Evolutionary conservation across 108 stramenopile species (phyloP), one percentile per base, ranked within the genome.

Genomic region (Skeletonema grethae): DNA sequence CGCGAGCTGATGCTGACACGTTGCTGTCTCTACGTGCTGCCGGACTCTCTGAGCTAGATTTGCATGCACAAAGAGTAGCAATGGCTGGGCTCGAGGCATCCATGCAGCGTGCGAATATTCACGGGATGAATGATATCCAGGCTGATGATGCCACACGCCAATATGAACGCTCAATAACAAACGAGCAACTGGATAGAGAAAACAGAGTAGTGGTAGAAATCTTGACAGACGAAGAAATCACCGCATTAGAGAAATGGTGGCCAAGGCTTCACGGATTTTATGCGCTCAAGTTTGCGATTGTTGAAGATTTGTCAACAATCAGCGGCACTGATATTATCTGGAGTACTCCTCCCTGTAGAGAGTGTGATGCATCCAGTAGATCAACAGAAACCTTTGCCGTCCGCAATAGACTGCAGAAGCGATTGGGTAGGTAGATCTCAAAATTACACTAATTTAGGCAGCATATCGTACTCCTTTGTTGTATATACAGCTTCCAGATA

Each of bases 401-500:
- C n/a, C 67, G 79, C 9, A 80, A 67, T 34, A 61, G 79, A 18
- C 57, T 80, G 10, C 72, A 73, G 15, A 71, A 80, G 41, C 61
- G 79, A 12, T 22, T 53, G 50, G 50, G 50, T n/a, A 53, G 50
- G 22, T 53, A 53, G 41, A 43, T 43, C 41, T 43, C 36, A 38
- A 38, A 38, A n/a, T 43, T 15, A n/a, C 15, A 41, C 0, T 58
- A 58, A 66, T 25, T 16, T 25, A 24, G 18, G 15, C 46, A 12
- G 25, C 16, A 30, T 32, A 28, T 61, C 10, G 16, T 22, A 46
- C 73, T 61, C 57, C 35, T 55, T 77, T 7, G 76, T 80, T 18
- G 86, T 87, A 74, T 97, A 97, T 16, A 85, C 90, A 46, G 72
- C 70, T 55, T 93, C 87, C 15, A 98, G 83, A 79, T 96, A 98